These are phyloP conservation scores for Aspergillus saccharolyticus DNA, from an alignment of 495 filamentous ascomycete species.

Conservation along the genomic window DNA sequence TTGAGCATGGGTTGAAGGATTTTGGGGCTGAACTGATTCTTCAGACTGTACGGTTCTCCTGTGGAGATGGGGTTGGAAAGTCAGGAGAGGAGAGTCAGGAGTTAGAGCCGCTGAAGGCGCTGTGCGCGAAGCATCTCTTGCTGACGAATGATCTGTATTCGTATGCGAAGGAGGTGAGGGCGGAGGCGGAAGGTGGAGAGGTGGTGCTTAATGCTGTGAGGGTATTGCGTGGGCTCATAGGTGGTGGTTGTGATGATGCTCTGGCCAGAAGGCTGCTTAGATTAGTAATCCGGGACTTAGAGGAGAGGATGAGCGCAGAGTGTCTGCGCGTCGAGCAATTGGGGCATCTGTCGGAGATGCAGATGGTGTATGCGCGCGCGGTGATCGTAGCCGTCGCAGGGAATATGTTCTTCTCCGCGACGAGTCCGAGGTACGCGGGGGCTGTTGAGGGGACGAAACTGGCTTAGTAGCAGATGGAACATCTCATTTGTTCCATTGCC, in stretches of 20 bases:
- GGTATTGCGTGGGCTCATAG: slow-evolving; percentile 8
- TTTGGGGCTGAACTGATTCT: slow-evolving; percentile 8
- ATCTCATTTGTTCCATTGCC: too few relatives aligned
- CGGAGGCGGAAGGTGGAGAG: background rate
- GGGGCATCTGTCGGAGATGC: background rate
- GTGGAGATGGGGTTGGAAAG: background rate
- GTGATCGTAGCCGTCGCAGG: slow-evolving; percentile 12
- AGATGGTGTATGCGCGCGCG: slow-evolving; percentile 9
- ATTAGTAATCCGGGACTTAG: slow-evolving; percentile 9
- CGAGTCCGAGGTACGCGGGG: slow-evolving; percentile 16
- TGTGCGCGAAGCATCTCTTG: slow-evolving; percentile 12
- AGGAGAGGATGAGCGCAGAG: slow-evolving; percentile 9
- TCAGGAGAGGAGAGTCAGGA: background rate
- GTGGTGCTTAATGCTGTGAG: slow-evolving; percentile 12
- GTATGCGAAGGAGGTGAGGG: slow-evolving; percentile 13
- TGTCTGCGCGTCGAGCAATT: background rate
- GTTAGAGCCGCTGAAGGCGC: background rate
- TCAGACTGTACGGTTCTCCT: slow-evolving; percentile 10
- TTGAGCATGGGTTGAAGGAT: slow-evolving; percentile 7
- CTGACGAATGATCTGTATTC: slow-evolving; percentile 20
- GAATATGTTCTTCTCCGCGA: slow-evolving; percentile 19
- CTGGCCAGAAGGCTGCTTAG: slow-evolving; percentile 6
- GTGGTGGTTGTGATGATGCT: background rate
- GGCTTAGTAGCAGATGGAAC: background rate
- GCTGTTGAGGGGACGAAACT: slow-evolving; percentile 8